Conservation (phyloP, 1,284 basidiomycete genomes). For the Neotropicomus parvogracilis region DNA sequence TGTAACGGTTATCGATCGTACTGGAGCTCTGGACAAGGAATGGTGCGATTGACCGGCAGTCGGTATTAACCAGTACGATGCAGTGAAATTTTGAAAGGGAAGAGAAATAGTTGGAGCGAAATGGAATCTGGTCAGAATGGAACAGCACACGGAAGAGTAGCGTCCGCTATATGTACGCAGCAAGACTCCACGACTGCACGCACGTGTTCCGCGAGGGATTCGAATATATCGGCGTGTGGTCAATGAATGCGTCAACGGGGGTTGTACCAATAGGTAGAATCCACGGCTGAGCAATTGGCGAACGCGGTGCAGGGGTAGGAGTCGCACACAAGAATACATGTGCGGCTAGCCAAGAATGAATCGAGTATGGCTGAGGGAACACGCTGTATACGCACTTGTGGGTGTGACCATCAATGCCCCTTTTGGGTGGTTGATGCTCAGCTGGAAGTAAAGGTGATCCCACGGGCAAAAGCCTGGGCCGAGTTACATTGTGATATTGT, state of each 20-base stretch:
- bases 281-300: constrained; percentile 16
- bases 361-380: constrained; percentile 5
- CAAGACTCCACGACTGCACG: constrained; percentile 7
- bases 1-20: constrained; percentile 4
- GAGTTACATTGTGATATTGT: background rate
- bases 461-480: background rate
- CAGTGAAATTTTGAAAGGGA: background rate
- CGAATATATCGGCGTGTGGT: constrained; percentile 16
- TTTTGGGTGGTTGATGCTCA: background rate
- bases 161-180: constrained; percentile 29
- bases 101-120: background rate
- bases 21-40: background rate
- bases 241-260: constrained; percentile 8
- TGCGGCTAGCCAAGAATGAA: constrained; percentile 16
- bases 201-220: constrained; percentile 16
- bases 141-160: constrained; percentile 9
- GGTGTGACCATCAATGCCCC: background rate
- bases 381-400: constrained; percentile 16
- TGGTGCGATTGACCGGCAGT: constrained; percentile 1
- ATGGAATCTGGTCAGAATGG: constrained; percentile 10
- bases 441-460: background rate
- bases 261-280: constrained; percentile 7
- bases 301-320: constrained; percentile 20
- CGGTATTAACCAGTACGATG: background rate
- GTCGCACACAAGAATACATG: constrained; percentile 15